Base-by-base conservation (phyloP, 257 asterid species). In the Solanum virginianum region DNA sequence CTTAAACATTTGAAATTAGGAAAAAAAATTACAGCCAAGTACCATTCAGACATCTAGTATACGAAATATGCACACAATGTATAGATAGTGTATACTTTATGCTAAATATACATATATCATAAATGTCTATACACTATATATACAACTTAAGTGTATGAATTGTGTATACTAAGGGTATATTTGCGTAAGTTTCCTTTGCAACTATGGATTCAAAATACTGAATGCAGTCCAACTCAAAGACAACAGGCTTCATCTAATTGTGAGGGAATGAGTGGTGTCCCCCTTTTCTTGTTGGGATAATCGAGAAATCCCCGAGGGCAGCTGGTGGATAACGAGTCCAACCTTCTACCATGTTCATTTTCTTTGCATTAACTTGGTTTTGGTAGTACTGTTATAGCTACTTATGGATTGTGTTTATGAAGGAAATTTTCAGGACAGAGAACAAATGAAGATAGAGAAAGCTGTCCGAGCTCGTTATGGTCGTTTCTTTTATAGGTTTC, bases 381-480 rank as follows among this genome's bases (percentile, higher is more conserved):
- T 54, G 14, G 17, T 10, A 32, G 57, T 59, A 47, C 24, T 70
- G 1, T 71, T 12, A 16, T 56, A 70, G 60, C 72, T 11, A 14
- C n/a, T 36, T 45, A 75, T 85, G 82, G 0, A 36, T 7, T 74
- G 29, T 53, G 62, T 59, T 39, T 80, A 45, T 39, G 36, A 87
- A 93, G 97, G 98, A 18, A 94, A 94, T 91, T 94, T 93, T 63
- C 98, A 94, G 89, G 93, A 93, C 65, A 88, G 87, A 49, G 94
- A 90, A 24, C 91, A 93, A 51, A 94, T 94, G 98, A 94, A 89
- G 89, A 88, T 92, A 81, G 90, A 89, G 65, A 94, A 94, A 83
- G 95, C 89, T n/a, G 91, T 84, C 3, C 89, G 95, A 36, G 91
- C 90, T 74, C 90, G 87, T 0, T 94, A 94, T 83, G 97, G 97